Evolutionary conservation across 192 early-diverging fungal genomes (phyloP), one percentile per base, ranked within the genome.

Genomic region (Funneliformis geosporum): DNA sequence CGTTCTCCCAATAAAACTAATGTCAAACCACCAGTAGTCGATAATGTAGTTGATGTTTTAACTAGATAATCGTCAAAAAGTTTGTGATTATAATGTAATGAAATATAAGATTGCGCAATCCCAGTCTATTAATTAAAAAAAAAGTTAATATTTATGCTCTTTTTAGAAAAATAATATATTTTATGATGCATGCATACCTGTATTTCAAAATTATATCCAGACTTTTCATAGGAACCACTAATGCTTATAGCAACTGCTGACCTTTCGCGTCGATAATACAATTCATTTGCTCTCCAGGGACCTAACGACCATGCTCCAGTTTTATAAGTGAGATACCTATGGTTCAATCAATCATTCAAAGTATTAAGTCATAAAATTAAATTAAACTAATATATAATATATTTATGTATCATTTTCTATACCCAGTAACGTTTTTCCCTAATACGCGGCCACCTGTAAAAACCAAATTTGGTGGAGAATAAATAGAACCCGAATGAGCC

Each of bases 221-320:
- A 82, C n/a, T 83, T 82, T 25, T 88, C 84, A 11, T 84, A 81
- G 27, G 80, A 74, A 8, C 85, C 83, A 60, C 82, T 87, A 11
- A 90, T 27, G 38, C 89, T 88, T 14, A 90, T 72, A 5, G 88
- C 82, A n/a, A 89, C 65, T 5, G 88, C 85, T 21, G 89, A 90
- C 59, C 83, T 86, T 23, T 86, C 83, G 3, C 85, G 79, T 4
- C 85, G 80, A 21, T 69, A 66, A 18, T 78, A 80, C 75, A 80
- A 78, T 21, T 83, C 83, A 72, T 79, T 78, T 40, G 55, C 39
- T 7, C 94, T 92, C 92, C 93, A 95, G 5, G 82, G 80, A 10
- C 89, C 89, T 47, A 95, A 82, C 7, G 83, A 77, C 87, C 89
- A 95, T 44, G 91, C 86, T 42, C 96, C 96, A 4, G 95, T 93